Base-by-base conservation (phyloP, 225 moss, liverwort and hornwort species). In the Sphagnum contortum region DNA sequence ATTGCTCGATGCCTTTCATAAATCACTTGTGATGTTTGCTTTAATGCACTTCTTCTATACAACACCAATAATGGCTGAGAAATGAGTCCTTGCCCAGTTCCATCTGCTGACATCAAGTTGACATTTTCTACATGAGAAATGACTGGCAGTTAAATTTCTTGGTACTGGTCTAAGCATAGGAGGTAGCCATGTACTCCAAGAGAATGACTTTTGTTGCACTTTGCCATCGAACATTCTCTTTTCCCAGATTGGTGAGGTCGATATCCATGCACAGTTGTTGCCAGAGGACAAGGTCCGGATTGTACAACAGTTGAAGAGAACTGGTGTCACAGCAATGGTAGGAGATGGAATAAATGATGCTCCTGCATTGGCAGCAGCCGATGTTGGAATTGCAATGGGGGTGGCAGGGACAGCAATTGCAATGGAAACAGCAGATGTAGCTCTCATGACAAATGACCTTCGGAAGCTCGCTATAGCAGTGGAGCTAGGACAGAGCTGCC, bases 381-480 rank as follows among this genome's bases (percentile, higher is more conserved):
- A 86, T 60, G 64, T 86, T 52, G 82, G 82, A 44, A 79, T 82
- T 65, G 77, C 85, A 0, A 86, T 86, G 82, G 82, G 82, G 48
- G 82, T 86, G 44, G 82, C 79, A n/a, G 66, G 79, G 54, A 82
- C 73, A 0, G 64, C 72, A 0, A 71, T 79, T 10, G 85, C 85
- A 49, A 86, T 86, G 79, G 82, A 86, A 71, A 86, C 75, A 0
- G 75, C 75, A 0, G 64, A 86, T 0, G 75, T 86, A 4, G 79
- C 85, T 6, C 74, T 79, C 8, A 86, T 86, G 79, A 81, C 82
- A 4, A 82, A 82, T 44, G 85, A 86, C 44, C 82, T 86, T 58
- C 63, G 68, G 6, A 86, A 82, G 63, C 2, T 86, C 2, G 76
- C 85, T 57, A 63, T 50, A 46, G 77, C 70, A 2, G 71, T 86